Evolutionary conservation across 441 rosid species (phyloP).

Genomic region (Populus trichocarpa): DNA sequence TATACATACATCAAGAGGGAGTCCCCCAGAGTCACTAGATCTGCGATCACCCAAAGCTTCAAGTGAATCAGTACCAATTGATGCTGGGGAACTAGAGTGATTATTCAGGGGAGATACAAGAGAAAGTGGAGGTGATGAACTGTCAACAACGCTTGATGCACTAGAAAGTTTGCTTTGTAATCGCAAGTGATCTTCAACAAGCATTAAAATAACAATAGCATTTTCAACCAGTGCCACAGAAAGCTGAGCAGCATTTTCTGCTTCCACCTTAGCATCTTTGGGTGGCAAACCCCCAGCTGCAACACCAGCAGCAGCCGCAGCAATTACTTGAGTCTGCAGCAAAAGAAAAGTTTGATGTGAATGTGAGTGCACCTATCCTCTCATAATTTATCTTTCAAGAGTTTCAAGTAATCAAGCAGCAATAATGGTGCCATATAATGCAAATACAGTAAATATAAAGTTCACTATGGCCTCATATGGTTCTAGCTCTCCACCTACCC

Average conservation of each 20-base stretch:
- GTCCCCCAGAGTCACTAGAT: conserved; percentile 70
- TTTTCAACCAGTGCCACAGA: conserved; percentile 98
- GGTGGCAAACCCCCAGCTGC: conserved; percentile 99
- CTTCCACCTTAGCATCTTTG: conserved; percentile 82
- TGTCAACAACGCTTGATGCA: conserved; percentile 51
- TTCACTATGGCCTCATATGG: neutral
- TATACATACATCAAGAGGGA: conserved; percentile 85
- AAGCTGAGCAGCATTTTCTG: conserved; percentile 98
- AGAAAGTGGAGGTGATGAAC: conserved; percentile 77
- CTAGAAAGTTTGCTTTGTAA: conserved; percentile 88
- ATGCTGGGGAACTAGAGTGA: conserved; percentile 38
- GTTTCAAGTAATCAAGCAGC: neutral
- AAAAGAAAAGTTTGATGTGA: conserved; percentile 31
- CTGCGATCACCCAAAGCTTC: conserved; percentile 58
- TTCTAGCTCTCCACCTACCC: neutral
- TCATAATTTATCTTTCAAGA: neutral
- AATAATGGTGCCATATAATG: neutral
- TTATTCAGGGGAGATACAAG: conserved; percentile 58
- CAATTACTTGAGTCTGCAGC: conserved; percentile 98
- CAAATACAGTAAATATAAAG: neutral
- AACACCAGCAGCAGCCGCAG: conserved; percentile 99
- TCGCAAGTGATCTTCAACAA: conserved; percentile 99
- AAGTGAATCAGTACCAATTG: conserved; percentile 49
- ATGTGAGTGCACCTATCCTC: conserved; percentile 18
- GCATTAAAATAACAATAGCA: conserved; percentile 98